Evolutionary conservation across 2,329 filamentous ascomycete species (phyloP).

Genomic region (Scytalidium lignicola): DNA sequence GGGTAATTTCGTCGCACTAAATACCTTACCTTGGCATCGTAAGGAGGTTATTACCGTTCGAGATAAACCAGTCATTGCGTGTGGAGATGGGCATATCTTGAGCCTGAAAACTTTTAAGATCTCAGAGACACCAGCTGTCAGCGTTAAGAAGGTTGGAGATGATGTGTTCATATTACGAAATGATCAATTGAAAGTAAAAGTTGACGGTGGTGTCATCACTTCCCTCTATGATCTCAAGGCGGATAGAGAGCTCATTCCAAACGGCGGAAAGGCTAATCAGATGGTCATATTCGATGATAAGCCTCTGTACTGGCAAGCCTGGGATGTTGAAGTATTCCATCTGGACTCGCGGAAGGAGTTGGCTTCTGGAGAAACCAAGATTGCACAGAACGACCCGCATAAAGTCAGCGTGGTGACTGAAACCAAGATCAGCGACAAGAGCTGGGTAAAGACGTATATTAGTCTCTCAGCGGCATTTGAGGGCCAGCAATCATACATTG

Average conservation of each 20-base stretch:
- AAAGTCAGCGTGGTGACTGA: slow-evolving; percentile 77
- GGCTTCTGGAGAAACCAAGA: slow-evolving; percentile 58
- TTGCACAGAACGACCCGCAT: slow-evolving; percentile 67
- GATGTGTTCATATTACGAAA: slow-evolving; percentile 78
- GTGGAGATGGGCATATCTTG: slow-evolving; percentile 49
- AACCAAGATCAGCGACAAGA: slow-evolving; percentile 81
- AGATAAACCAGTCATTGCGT: slow-evolving; percentile 47
- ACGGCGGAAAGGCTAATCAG: slow-evolving; percentile 76
- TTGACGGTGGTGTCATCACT: slow-evolving; percentile 72
- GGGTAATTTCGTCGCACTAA: slow-evolving; percentile 60
- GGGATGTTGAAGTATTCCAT: slow-evolving; percentile 97
- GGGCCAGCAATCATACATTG: slow-evolving; percentile 63
- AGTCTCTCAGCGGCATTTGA: slow-evolving; percentile 66
- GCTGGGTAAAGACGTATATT: slow-evolving; percentile 81
- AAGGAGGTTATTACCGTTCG: slow-evolving; percentile 65
- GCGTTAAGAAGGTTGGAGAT: slow-evolving; percentile 43
- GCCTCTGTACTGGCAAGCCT: slow-evolving; percentile 93
- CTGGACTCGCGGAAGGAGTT: slow-evolving; percentile 81
- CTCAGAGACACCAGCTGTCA: slow-evolving; percentile 43
- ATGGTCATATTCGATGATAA: slow-evolving; percentile 96
- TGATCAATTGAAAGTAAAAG: slow-evolving; percentile 65
- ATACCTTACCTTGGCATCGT: slow-evolving; percentile 83
- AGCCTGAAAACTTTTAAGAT: slow-evolving; percentile 45
- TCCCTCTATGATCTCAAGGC: slow-evolving; percentile 74
- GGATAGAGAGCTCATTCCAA: slow-evolving; percentile 71